phyloP scores from a whole-genome alignment of 352 stramenopile genomes.

The Pythium brassicae region DNA sequence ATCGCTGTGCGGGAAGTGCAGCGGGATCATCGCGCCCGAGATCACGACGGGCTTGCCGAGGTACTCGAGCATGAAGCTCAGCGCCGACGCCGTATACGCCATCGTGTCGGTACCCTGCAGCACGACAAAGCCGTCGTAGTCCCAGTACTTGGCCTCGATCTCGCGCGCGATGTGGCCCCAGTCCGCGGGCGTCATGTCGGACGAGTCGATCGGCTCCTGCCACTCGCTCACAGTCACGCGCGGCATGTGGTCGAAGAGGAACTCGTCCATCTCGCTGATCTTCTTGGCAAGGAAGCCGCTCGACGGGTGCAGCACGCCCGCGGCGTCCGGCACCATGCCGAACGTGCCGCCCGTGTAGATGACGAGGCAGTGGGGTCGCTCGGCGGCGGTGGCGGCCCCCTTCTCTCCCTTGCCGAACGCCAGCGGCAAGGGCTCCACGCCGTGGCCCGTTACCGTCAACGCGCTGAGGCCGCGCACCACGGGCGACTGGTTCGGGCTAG shows the following conservation, averaged over 20 bases:
- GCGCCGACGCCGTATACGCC: conserved; percentile 93
- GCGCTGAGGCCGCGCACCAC: conserved; percentile 16
- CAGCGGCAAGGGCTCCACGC: conserved; percentile 28
- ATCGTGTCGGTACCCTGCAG: conserved; percentile 98
- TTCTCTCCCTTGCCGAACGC: conserved; percentile 26
- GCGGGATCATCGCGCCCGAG: conserved; percentile 94
- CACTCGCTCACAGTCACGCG: conserved; percentile 72
- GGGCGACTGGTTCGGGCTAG: too few species aligned
- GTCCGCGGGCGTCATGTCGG: conserved; percentile 85
- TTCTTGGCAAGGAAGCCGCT: conserved; percentile 88
- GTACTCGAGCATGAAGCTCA: conserved; percentile 98
- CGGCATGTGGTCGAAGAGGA: conserved; percentile 79
- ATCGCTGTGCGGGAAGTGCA: conserved; percentile 96
- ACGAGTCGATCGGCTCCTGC: conserved; percentile 88
- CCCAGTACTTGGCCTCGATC: conserved; percentile 93
- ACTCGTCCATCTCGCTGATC: conserved; percentile 85
- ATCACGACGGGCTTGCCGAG: conserved; percentile 95
- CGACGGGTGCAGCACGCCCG: conserved; percentile 77
- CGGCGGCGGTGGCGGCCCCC: conserved; percentile 12
- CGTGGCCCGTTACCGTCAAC: conserved; percentile 19
- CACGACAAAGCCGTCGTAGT: conserved; percentile 97
- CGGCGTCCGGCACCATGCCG: conserved; percentile 80
- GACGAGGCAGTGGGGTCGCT: conserved; percentile 66
- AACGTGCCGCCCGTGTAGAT: conserved; percentile 92
- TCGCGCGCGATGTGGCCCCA: conserved; percentile 91